Base-by-base conservation (phyloP, 768 basidiomycete species). In the Gymnopilus dilepis region DNA sequence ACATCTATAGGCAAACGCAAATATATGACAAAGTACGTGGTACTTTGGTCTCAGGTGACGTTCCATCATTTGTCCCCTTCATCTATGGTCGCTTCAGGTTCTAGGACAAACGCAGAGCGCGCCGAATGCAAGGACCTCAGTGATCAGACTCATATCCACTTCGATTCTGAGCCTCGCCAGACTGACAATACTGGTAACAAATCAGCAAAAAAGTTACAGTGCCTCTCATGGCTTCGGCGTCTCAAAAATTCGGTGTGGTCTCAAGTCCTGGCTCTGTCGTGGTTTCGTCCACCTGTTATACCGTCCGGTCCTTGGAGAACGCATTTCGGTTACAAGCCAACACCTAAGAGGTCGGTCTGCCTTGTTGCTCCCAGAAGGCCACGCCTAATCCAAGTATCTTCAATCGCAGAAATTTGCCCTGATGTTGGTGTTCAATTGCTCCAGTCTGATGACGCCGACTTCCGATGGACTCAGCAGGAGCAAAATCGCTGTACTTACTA, bases 221-320 rank as follows among this genome's bases (percentile, higher is more conserved):
- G 41, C 22, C 11, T 4, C 2, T 40, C 55, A 5, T 64, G 58
- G 58, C 38, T 38, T 37, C 26, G 26, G 9, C 42, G 63, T 54
- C 40, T 64, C 28, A 43, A 45, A 34, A 22, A 30, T 30, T 52
- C 40, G 26, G 7, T 64, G 24, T 64, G 59, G 55, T 52, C 62
- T 7, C 21, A 12, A 21, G 13, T 63, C 11, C 31, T 37, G 15
- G 37, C 54, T 3, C 28, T 58, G 6, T 34, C 31, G 12, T 69
- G 68, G 66, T 69, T 57, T 28, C 60, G 59, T 28, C 19, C 60
- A 24, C 68, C 68, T 11, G 53, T 50, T 13, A 65, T 69, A 9
- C 65, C 65, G 12, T 40, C 33, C 40, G 66, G 66, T 15, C 68
- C 60, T 52, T 66, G 66, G 64, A 58, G 58, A 48, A 60, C 68